Evolutionary conservation across 257 asterid species (phyloP).

Genomic region (Solanum sparsipilum): DNA sequence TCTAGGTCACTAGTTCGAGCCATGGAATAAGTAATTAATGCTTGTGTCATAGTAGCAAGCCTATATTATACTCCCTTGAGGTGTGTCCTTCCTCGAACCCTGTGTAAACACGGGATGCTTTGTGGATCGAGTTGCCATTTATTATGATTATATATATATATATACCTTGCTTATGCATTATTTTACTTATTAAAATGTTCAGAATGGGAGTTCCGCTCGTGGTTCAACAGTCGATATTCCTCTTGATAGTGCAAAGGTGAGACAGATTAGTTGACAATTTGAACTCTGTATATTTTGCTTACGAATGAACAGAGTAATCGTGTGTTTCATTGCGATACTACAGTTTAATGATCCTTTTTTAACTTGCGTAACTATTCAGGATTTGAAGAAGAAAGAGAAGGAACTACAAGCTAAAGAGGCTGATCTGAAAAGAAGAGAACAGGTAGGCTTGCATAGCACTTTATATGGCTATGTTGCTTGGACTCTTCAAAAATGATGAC

Average conservation of each 20-base stretch:
- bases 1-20: neutral
- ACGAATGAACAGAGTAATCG: neutral
- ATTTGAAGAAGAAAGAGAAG: constrained; percentile 54
- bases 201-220: constrained; percentile 62
- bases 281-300: neutral
- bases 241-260: constrained; percentile 55
- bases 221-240: constrained; percentile 73
- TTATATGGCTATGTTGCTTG: neutral
- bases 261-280: neutral
- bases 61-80: neutral
- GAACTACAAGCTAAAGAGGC: constrained; percentile 85
- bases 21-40: neutral
- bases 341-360: neutral
- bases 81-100: neutral
- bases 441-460: constrained; percentile 23
- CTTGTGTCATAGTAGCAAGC: neutral
- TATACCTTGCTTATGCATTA: neutral
- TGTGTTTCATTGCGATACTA: neutral
- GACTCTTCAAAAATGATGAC: neutral
- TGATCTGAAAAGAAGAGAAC: constrained; percentile 69
- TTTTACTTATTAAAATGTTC: constrained; percentile 15
- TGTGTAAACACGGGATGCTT: neutral
- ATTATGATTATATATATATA: too few species aligned
- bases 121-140: neutral
- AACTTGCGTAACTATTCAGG: constrained; percentile 22